Conservation (phyloP, 1,284 basidiomycete species). For the Puccinia polysora region DNA sequence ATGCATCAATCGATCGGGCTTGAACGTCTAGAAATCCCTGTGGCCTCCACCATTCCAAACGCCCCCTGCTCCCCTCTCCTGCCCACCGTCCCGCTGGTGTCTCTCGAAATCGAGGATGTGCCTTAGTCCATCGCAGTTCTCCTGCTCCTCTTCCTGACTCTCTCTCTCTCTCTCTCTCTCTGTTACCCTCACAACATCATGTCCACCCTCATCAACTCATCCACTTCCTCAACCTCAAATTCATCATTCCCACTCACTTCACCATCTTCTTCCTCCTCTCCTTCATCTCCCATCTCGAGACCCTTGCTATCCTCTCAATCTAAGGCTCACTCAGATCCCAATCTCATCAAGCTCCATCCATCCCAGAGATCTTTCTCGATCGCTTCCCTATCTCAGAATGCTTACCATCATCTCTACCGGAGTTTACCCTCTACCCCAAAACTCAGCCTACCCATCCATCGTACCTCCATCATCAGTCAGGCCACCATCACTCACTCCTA, state of each 20-base stretch:
- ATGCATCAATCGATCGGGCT: too few relatives aligned
- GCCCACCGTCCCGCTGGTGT: too few relatives aligned
- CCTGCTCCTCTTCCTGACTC: background rate
- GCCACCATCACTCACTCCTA: conserved; percentile 21
- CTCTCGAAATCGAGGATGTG: too few relatives aligned
- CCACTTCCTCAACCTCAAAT: too few relatives aligned
- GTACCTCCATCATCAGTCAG: conserved; percentile 32
- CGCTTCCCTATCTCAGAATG: conserved; percentile 19
- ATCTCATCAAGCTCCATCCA: background rate
- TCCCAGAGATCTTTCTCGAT: conserved; percentile 12
- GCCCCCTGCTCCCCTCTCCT: too few relatives aligned
- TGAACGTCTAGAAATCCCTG: too few relatives aligned
- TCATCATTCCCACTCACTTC: background rate
- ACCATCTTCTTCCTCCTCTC: background rate
- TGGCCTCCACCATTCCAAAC: too few relatives aligned
- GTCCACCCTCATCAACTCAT: background rate
- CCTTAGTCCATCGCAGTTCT: conserved; percentile 27
- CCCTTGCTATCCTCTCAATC: background rate
- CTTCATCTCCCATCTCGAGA: too few relatives aligned
- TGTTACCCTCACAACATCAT: background rate
- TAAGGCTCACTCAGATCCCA: background rate
- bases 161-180: background rate
- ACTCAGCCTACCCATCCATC: conserved; percentile 14
- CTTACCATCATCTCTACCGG: conserved; percentile 25
- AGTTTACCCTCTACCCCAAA: conserved; percentile 13